A percentile compares a stretch with the other conserved stretches of the same genome.
Evolutionary conservation across 495 filamentous ascomycete species (phyloP).

Genomic region (Mycothermus thermophilus): DNA sequence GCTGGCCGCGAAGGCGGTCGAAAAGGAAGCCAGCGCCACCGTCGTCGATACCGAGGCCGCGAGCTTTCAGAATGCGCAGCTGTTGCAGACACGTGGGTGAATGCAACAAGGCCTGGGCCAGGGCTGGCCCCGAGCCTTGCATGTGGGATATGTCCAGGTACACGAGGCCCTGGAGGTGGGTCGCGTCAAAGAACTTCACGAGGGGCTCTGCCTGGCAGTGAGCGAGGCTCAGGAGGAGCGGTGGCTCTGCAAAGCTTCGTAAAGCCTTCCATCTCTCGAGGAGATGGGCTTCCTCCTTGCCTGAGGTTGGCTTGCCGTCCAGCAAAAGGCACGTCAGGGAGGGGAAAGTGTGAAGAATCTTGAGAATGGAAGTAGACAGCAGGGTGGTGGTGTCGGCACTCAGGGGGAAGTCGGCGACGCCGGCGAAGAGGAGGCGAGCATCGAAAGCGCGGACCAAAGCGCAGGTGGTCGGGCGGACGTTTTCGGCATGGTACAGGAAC

Average conservation of each 20-base stretch:
- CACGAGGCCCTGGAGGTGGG: conserved; percentile 20
- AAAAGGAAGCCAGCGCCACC: conserved; percentile 15
- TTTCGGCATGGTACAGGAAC: conserved; percentile 19
- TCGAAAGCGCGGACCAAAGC: conserved; percentile 24
- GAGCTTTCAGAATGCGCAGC: conserved; percentile 29
- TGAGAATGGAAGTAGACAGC: too few species aligned
- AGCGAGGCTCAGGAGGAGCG: conserved; percentile 23
- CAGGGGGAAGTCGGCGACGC: conserved; percentile 16
- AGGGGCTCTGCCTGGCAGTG: conserved; percentile 20
- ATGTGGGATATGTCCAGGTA: conserved; percentile 33
- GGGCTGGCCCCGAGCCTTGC: conserved; percentile 19
- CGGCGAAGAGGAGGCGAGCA: conserved; percentile 23
- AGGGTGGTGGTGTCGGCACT: conserved; percentile 19
- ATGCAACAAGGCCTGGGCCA: conserved; percentile 15
- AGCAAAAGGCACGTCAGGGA: conserved; percentile 25
- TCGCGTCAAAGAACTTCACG: conserved; percentile 16
- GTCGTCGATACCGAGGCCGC: conserved; percentile 26
- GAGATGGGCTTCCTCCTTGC: neutral
- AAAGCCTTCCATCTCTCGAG: too few species aligned
- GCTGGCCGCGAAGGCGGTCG: conserved; percentile 15
- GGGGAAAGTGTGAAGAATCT: conserved; percentile 19
- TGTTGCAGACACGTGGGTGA: conserved; percentile 18
- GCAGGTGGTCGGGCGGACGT: conserved; percentile 15
- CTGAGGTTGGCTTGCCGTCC: conserved; percentile 11
- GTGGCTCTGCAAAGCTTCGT: conserved; percentile 2